These are phyloP conservation scores for Meripilus lineatus DNA, from an alignment of 1,284 basidiomycete genomes.

Conservation along the genomic window DNA sequence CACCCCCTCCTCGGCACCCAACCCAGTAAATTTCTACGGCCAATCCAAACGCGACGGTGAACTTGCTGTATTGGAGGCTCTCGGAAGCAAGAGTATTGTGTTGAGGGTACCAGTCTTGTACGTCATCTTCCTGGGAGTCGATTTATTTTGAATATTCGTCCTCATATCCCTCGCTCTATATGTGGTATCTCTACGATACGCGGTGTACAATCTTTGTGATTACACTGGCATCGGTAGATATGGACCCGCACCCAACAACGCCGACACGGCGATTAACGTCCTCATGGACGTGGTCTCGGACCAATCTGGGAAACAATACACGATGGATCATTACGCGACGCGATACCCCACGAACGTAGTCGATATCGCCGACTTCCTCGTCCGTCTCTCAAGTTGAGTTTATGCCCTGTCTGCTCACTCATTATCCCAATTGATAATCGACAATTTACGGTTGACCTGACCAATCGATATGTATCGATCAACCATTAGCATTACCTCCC, in stretches of 20 bases:
- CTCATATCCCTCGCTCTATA: slow-evolving; percentile 2
- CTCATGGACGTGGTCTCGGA: slow-evolving; percentile 75
- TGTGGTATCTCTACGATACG: background rate
- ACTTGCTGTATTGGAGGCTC: slow-evolving; percentile 50
- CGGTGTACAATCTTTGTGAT: background rate
- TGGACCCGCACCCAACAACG: slow-evolving; percentile 70
- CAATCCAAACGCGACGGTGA: slow-evolving; percentile 76
- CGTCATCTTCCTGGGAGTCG: slow-evolving; percentile 19
- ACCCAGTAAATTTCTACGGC: slow-evolving; percentile 78
- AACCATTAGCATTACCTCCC: slow-evolving; percentile 21
- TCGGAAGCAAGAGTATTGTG: slow-evolving; percentile 53
- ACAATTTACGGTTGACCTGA: background rate
- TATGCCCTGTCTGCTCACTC: background rate
- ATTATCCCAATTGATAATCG: background rate
- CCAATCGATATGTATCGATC: background rate
- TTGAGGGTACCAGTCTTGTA: slow-evolving; percentile 79
- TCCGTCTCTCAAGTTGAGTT: slow-evolving; percentile 43
- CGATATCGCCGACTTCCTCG: slow-evolving; percentile 73
- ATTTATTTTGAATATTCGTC: background rate
- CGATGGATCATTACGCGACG: slow-evolving; percentile 85
- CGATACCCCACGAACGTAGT: slow-evolving; percentile 77
- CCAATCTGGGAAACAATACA: slow-evolving; percentile 73
- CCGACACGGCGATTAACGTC: slow-evolving; percentile 77
- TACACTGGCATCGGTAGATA: slow-evolving; percentile 45
- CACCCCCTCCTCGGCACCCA: slow-evolving; percentile 55